These are phyloP conservation scores for Striga asiatica DNA, from an alignment of 257 asterid genomes.

Conservation along the genomic window DNA sequence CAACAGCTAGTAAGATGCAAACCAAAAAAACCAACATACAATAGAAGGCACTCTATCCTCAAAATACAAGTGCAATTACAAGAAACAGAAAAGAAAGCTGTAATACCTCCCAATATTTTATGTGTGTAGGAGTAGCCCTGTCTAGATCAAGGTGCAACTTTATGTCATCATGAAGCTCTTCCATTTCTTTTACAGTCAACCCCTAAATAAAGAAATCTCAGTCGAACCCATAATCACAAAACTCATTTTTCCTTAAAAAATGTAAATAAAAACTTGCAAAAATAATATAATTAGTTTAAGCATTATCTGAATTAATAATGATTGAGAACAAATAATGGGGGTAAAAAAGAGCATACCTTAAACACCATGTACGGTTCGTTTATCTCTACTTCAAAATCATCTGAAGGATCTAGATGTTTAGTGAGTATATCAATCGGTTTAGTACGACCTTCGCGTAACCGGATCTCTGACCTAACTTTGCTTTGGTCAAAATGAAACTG, in stretches of 20 bases:
- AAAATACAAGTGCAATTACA: background rate
- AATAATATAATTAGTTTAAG: background rate
- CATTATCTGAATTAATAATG: conserved; percentile 2
- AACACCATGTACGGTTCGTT: conserved; percentile 90
- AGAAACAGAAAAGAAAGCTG: background rate
- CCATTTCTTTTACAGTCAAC: conserved; percentile 76
- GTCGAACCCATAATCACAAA: conserved; percentile 16
- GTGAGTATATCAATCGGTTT: conserved; percentile 90
- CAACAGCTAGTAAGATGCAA: background rate
- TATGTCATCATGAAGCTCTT: conserved; percentile 85
- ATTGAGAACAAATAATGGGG: background rate
- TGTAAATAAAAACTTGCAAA: background rate
- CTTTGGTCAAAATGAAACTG: conserved; percentile 98
- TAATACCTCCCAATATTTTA: conserved; percentile 81
- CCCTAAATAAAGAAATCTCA: conserved; percentile 36
- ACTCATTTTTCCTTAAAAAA: background rate
- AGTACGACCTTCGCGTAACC: conserved; percentile 83
- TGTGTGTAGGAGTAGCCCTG: conserved; percentile 71
- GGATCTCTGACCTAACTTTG: conserved; percentile 84
- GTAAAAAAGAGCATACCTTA: conserved; percentile 31
- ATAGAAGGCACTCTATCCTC: background rate
- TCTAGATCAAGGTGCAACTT: conserved; percentile 90
- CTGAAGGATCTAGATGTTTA: conserved; percentile 78
- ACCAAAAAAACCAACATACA: conserved; percentile 11
- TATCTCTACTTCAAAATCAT: conserved; percentile 68